Evolutionary conservation across 495 filamentous ascomycete species (phyloP), one percentile per base, ranked within the genome.

Genomic region (Penicillium paxilli): DNA sequence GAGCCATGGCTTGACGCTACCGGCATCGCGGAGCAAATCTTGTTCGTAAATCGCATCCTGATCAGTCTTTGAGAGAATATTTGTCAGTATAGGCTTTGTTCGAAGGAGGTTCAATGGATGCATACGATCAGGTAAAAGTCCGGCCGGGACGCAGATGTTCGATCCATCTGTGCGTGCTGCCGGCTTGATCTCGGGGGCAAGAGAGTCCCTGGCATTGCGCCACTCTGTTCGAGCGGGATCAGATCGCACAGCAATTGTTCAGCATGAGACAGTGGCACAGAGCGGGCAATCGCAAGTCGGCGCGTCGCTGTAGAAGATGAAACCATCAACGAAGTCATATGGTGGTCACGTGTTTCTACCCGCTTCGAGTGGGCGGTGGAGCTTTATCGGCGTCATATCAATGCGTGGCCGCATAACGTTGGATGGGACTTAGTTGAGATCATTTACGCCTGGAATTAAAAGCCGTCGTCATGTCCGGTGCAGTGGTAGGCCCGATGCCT

Each of bases 21-120:
- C 88, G 7, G 86, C 86, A 70, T 94, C 87, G 54, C 92, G 87
- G 37, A 92, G 75, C 41, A 99, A 83, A 74, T 99, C 95, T 72
- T 96, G 92, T 72, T 99, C 95, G 75, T 97, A 98, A 25, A 96
- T 81, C 30, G 87, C 85, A 71, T 99, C 95, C 66, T 93, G 89
- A 55, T 91, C 88, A 49, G 88, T 85, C 87, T 88, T 33, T 35
- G 28, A 14, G 10, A 45, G 20, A 38, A 16, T 7, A 38, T 0
- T 23, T 48, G 50, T 65, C 47, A 69, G 68, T 40, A 35, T 40
- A 11, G 21, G 21, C 8, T 38, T 30, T 5, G 20, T 20, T 14
- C 17, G 20, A 17, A 46, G 25, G n/a, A 11, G 30, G 14, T 30
- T 45, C 47, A 61, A 63, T 47, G 46, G 25, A 52, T 47, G 80